Base-by-base conservation (phyloP, 2,329 filamentous ascomycete species). In the Dothideomycetidae sp. region DNA sequence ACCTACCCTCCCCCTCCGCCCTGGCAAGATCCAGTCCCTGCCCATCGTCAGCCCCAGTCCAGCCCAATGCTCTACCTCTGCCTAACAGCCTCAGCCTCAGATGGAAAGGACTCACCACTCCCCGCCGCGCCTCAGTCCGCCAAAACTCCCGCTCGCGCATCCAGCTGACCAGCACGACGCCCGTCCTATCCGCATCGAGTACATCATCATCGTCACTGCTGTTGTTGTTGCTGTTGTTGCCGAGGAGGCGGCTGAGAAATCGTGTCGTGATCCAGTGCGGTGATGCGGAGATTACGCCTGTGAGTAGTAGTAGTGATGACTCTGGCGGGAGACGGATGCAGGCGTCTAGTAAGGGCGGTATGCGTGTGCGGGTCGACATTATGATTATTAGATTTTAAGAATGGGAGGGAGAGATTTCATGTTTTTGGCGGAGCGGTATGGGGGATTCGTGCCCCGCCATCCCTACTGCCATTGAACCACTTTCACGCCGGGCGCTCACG, bases 91-190 rank as follows among this genome's bases (percentile, higher is more conserved):
- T n/a, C n/a, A n/a, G n/a, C n/a, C n/a, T n/a, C n/a, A n/a, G n/a
- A n/a, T n/a, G n/a, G n/a, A n/a, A 31, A 30, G 14, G n/a, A 45
- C 66, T 46, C 59, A 82, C 52, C 15, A 46, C 79, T 51, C 84
- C 57, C 56, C 77, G 77, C 37, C 73, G 69, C 2, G 69, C 70
- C 34, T 81, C 78, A 3, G 77, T 71, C 44, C 65, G 75, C 84
- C 85, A 94, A 53, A 93, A 92, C 1, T 70, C 63, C 45, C 70
- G 71, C 49, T 88, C 79, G 42, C 82, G 70, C 58, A 93, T 62
- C 59, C 90, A 93, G 61, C 81, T 92, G 41, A 90, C 75, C 3
- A 94, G 64, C 3, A 93, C 66, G 1, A 94, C 58, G 12, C 54
- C 56, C 7, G 47, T 46, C 17, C 50, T 50, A 9, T 45, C 44